Evolutionary conservation across 1,284 basidiomycete species (phyloP), one percentile per base, ranked within the genome.

Genomic region (Sporisorium sorghi): DNA sequence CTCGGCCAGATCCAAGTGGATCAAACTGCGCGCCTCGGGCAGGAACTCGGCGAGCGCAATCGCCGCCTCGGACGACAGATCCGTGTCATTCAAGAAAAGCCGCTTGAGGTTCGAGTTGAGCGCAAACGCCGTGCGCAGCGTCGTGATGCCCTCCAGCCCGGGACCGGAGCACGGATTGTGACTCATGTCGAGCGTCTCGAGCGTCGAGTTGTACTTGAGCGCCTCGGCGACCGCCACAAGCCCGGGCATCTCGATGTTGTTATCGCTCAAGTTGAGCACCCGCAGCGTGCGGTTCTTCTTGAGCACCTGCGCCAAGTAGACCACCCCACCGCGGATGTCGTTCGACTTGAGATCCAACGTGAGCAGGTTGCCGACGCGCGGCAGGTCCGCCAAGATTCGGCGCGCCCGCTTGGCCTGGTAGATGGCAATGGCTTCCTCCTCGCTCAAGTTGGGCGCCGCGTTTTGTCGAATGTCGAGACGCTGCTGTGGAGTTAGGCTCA

Each of bases 41-140:
- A 98, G 88, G 86, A 97, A 98, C 85, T 98, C 95, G 4, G 96
- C 96, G 1, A 99, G 89, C 0, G 93, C 92, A 63, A 99, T 97
- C 0, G 96, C 95, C 4, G 93, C 94, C 2, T 91, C 88, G 0
- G 93, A 92, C 0, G 89, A 90, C 77, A 99, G 88, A 6, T 88
- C 87, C 0, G 95, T 97, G 5, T 91, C 90, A 15, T 92, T 90
- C 26, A 99, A 88, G 87, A 97, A 98, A 35, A 99, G 87, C 1
- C 95, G 90, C 84, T 96, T 97, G 33, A 98, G 88, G 1, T 93
- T 91, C 1, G 91, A 91, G 84, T 98, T 97, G 67, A 97, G 88
- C 0, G 93, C 95, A 85, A 98, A 95, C 0, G 94, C 92, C 0
- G 93, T 93, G 10, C 95, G 76, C 15, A 84, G 72, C n/a, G 76